A percentile compares a stretch with the other conserved stretches of the same genome.
These are phyloP conservation scores for Davidsoniella australis DNA, from an alignment of 2,329 filamentous ascomycete genomes.

Conservation along the genomic window DNA sequence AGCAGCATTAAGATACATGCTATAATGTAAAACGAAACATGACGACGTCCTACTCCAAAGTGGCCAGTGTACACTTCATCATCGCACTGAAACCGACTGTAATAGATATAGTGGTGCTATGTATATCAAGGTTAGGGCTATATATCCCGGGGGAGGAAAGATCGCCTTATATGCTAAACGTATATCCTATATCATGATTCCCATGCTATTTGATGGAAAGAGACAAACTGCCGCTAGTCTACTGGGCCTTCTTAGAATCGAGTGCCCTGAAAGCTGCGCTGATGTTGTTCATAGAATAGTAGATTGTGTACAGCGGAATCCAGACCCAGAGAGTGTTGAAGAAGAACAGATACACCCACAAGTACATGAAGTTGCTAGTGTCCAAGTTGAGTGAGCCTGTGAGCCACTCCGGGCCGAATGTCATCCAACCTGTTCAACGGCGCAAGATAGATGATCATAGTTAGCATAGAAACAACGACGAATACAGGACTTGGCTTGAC, in stretches of 20 bases:
- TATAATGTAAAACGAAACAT: too few species aligned
- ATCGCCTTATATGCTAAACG: too few species aligned
- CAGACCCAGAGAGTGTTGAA: constrained; percentile 54
- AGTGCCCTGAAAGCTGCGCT: constrained; percentile 31
- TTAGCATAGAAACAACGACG: neutral
- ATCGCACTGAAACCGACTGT: too few species aligned
- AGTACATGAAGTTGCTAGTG: constrained; percentile 49
- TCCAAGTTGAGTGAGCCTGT: constrained; percentile 44
- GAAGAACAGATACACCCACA: constrained; percentile 50
- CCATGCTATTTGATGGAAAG: too few species aligned
- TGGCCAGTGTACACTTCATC: too few species aligned
- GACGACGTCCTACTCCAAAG: too few species aligned
- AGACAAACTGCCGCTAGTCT: too few species aligned
- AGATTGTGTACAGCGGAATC: constrained; percentile 42
- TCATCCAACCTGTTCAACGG: constrained; percentile 42
- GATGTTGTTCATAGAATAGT: constrained; percentile 37
- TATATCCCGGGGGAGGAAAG: too few species aligned
- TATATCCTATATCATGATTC: too few species aligned
- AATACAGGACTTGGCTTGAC: constrained; percentile 13
- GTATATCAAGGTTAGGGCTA: too few species aligned
- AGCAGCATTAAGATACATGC: too few species aligned
- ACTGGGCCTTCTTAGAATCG: constrained; percentile 15
- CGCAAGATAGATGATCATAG: neutral
- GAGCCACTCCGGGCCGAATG: constrained; percentile 54
- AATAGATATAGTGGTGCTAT: too few species aligned